Conservation (phyloP, 495 filamentous ascomycete species). For the Trichocladium antarcticum region DNA sequence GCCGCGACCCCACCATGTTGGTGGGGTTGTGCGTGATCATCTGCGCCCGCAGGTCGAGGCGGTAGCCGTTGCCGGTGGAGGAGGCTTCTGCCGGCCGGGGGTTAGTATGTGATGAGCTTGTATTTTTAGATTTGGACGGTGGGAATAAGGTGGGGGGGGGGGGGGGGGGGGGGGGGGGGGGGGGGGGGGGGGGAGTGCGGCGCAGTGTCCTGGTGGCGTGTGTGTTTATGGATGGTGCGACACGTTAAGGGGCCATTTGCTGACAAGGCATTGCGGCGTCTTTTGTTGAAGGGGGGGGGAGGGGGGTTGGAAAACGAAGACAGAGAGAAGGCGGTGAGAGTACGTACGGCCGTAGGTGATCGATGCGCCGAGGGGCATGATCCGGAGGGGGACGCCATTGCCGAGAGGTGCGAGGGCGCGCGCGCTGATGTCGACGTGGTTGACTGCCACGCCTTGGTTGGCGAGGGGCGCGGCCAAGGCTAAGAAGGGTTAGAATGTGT, state of each 20-base stretch:
- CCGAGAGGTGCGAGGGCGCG: constrained; percentile 14
- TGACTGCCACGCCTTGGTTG: constrained; percentile 16
- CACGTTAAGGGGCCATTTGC: no score
- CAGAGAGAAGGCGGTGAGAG: not conserved
- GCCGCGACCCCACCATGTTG: constrained; percentile 41
- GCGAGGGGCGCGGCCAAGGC: constrained; percentile 21
- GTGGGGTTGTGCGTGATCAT: constrained; percentile 27
- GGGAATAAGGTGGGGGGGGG: no score
- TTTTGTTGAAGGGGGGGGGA: not conserved
- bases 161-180: no score
- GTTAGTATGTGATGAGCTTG: not conserved
- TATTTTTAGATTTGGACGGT: not conserved
- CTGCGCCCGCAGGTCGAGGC: constrained; percentile 19
- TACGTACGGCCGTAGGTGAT: constrained; percentile 38
- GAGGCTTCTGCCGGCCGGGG: constrained; percentile 11
- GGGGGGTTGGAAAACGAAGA: not conserved
- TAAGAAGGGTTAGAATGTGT: not conserved
- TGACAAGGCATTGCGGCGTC: no score
- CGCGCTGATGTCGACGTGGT: constrained; percentile 4
- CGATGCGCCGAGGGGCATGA: constrained; percentile 47
- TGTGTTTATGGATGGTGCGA: no score
- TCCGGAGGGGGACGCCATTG: constrained; percentile 28
- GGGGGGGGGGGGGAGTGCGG: no score
- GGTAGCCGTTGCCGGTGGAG: constrained; percentile 28
- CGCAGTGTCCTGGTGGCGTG: no score